These are phyloP conservation scores for Nowakowskiella sp. DNA, from an alignment of 192 early-diverging fungal species.

Conservation along the genomic window DNA sequence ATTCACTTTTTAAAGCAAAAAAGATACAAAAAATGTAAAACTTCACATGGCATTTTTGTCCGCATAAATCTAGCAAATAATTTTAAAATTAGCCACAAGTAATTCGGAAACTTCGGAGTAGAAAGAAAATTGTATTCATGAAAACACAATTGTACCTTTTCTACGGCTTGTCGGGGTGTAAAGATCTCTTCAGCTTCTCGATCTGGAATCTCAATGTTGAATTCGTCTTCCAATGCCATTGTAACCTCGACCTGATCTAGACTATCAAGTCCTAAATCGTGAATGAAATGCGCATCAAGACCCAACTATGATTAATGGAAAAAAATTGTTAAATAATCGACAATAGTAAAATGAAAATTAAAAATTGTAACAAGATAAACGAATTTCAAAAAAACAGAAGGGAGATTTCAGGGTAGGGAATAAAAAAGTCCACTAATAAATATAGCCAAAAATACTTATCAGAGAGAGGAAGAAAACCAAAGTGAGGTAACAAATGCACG, in stretches of 20 bases:
- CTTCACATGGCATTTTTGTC: slow-evolving; percentile 7
- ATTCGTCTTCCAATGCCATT: slow-evolving; percentile 99
- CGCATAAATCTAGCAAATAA: slow-evolving; percentile 7
- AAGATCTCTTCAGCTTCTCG: slow-evolving; percentile 94
- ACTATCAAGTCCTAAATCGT: slow-evolving; percentile 91
- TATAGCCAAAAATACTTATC: not conserved
- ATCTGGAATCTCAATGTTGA: slow-evolving; percentile 95
- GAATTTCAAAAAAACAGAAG: slow-evolving; percentile 9
- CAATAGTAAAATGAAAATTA: slow-evolving; percentile 2
- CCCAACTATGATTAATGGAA: slow-evolving; percentile 54
- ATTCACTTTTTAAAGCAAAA: too few relatives aligned
- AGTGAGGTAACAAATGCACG: not conserved
- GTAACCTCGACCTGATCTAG: slow-evolving; percentile 97
- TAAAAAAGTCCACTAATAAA: not conserved
- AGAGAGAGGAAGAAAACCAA: not conserved
- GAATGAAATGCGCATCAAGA: slow-evolving; percentile 75
- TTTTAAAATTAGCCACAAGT: not conserved
- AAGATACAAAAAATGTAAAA: not conserved
- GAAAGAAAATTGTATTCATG: too few relatives aligned
- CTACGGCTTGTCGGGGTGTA: slow-evolving; percentile 79
- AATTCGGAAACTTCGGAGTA: not conserved
- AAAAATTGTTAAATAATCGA: slow-evolving; percentile 7
- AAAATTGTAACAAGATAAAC: slow-evolving; percentile 1
- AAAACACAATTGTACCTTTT: slow-evolving; percentile 35
- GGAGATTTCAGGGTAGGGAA: too few relatives aligned